Base-by-base conservation (phyloP, 768 basidiomycete genomes). In the Mycena latifolia region DNA sequence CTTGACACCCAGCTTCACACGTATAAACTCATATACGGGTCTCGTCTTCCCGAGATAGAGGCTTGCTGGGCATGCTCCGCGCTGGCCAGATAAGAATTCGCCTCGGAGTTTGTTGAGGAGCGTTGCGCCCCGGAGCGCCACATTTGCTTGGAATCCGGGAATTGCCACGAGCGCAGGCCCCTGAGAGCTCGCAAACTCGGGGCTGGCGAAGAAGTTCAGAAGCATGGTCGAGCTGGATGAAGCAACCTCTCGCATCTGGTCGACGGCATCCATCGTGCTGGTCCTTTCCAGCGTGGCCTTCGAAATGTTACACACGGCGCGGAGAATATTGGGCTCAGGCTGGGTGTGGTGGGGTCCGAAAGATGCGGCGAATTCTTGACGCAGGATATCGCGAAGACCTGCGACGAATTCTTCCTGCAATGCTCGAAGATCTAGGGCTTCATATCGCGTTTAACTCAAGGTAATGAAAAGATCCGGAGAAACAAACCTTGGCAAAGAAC, bases 381-480 rank as follows among this genome's bases (percentile, higher is more conserved):
- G 73, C 28, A 89, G 76, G 57, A 90, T 85, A 2, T 71, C 69
- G 41, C 80, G 69, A 45, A 91, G 75, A 17, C 81, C 80, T 2
- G 71, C 66, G 37, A 82, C 74, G 75, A 95, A 87, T 67, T 92
- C 90, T 54, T 76, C 68, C 70, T 92, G 89, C 61, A 94, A 75
- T 10, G 91, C 88, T 51, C 94, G 92, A 39, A 94, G 79, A 77
- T 96, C 94, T 57, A 95, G 80, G 10, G 92, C 93, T 86, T 35
- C 12, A 47, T 24, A 29, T 63, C n/a, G 35, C 15, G 29, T 37
- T 37, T 27, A 50, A 28, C n/a, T 43, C 41, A 43, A 43, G 18
- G 20, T 54, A 35, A 24, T 39, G n/a, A 29, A 20, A 14, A 18
- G 43, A 37, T 17, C 12, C 25, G 27, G 53, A 17, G 14, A 53